Conservation (phyloP, 345 rosid genomes). For the Physaria fendleri region DNA sequence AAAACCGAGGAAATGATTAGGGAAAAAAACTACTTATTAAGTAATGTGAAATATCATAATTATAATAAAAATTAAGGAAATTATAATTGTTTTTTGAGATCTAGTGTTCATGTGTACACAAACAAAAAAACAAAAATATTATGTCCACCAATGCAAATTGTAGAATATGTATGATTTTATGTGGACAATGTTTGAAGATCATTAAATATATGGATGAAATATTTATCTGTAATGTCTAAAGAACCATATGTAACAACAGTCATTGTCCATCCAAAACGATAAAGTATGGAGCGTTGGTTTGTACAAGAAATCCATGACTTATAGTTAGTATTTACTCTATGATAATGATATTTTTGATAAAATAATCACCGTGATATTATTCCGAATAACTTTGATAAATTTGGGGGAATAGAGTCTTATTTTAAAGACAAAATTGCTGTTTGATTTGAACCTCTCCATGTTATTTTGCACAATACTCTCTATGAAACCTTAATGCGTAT, state of each 20-base stretch:
- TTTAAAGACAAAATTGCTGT: too few relatives aligned
- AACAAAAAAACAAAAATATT: not conserved
- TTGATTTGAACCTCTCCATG: not conserved
- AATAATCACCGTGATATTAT: too few relatives aligned
- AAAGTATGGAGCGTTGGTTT: conserved; percentile 22
- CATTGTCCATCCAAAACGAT: conserved; percentile 12
- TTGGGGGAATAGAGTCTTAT: not conserved
- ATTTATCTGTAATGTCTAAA: conserved; percentile 4
- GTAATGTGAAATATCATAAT: not conserved
- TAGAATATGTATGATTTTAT: not conserved
- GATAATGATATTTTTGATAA: not conserved
- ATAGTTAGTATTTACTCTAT: not conserved
- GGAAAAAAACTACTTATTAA: not conserved
- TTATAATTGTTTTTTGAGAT: not conserved
- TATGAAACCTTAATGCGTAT: too few relatives aligned
- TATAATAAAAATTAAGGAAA: not conserved
- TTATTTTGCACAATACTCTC: not conserved
- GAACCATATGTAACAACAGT: conserved; percentile 24
- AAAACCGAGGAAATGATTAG: not conserved
- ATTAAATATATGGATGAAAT: not conserved
- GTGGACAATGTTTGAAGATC: conserved; percentile 3
- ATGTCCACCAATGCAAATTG: conserved; percentile 2
- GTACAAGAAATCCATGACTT: conserved; percentile 19
- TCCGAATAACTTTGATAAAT: not conserved
- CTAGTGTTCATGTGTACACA: conserved; percentile 17